Percentiles rank a stretch among this genome's conserved stretches.
These are phyloP conservation scores for Moricandia moricandioides DNA, from an alignment of 345 rosid species.

Conservation along the genomic window DNA sequence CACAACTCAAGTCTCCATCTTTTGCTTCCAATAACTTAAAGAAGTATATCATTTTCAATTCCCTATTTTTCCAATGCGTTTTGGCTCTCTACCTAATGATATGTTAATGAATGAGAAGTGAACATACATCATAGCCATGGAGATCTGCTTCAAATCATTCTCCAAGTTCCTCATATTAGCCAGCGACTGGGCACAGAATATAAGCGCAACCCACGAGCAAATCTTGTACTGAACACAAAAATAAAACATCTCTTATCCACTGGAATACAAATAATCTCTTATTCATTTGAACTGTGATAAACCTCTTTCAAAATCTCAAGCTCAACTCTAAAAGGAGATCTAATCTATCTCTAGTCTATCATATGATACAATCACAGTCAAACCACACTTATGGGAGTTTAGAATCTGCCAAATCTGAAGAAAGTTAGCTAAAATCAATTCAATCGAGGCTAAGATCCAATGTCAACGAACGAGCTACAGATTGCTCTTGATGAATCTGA, in stretches of 20 bases:
- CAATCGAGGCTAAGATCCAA: not conserved
- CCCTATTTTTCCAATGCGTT: not conserved
- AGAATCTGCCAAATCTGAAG: not conserved
- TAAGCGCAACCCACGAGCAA: conserved; percentile 93
- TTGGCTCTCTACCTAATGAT: not conserved
- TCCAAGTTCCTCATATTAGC: conserved; percentile 84
- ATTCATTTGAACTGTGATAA: not conserved
- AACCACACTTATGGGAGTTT: not conserved
- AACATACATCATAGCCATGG: conserved; percentile 96
- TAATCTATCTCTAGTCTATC: not conserved
- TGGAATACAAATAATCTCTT: not conserved
- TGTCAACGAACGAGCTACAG: conserved; percentile 7
- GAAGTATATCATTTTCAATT: too few species aligned
- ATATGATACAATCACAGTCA: not conserved
- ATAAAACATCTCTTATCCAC: not conserved
- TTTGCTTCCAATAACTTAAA: too few species aligned
- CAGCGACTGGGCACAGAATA: conserved; percentile 91
- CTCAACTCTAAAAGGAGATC: conserved; percentile 9
- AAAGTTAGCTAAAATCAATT: not conserved
- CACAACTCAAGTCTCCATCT: not conserved
- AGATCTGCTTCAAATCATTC: conserved; percentile 92
- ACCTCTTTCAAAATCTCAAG: not conserved
- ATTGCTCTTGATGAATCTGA: not conserved
- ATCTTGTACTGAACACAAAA: conserved; percentile 69
- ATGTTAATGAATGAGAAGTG: not conserved